Percentiles rank a stretch among this genome's conserved stretches.
phyloP scores from a whole-genome alignment of 805 yeast species.

The Wickerhamiella parazyma region DNA sequence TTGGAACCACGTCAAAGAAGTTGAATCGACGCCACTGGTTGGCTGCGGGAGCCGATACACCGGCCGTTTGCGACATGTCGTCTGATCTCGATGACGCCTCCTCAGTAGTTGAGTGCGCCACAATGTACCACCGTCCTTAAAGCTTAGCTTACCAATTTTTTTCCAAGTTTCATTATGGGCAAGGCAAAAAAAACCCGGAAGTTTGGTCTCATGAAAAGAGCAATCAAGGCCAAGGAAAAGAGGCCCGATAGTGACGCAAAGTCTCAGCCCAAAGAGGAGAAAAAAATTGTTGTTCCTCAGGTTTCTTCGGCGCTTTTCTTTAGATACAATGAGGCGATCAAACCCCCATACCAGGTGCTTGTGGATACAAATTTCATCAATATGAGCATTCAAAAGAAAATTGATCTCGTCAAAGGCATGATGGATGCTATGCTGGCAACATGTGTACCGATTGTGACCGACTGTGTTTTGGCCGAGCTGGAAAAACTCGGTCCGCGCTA shows the following conservation, averaged over 20 bases:
- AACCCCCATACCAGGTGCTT: conserved; percentile 95
- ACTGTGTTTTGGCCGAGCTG: conserved; percentile 95
- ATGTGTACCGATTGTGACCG: conserved; percentile 90
- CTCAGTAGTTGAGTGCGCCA: no score
- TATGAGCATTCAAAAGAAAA: conserved; percentile 89
- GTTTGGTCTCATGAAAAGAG: conserved; percentile 84
- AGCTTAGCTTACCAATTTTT: background rate
- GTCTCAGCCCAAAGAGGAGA: conserved; percentile 29
- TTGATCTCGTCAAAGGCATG: conserved; percentile 89
- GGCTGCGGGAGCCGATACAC: background rate
- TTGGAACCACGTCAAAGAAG: conserved; percentile 71
- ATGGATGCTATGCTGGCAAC: conserved; percentile 93
- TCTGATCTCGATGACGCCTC: background rate
- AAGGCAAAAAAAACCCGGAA: conserved; percentile 94
- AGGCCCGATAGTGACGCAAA: conserved; percentile 30
- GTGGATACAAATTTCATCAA: conserved; percentile 95
- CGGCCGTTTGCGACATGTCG: background rate
- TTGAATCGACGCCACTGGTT: conserved; percentile 66
- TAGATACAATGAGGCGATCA: conserved; percentile 84
- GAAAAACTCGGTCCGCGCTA: conserved; percentile 92
- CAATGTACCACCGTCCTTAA: no score
- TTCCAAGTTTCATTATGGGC: conserved; percentile 47
- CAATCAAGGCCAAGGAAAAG: conserved; percentile 59
- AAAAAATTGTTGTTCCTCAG: conserved; percentile 76
- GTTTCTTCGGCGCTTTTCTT: conserved; percentile 91